A percentile compares a stretch with the other conserved stretches of the same genome.
phyloP scores from a whole-genome alignment of 2,329 filamentous ascomycete genomes.

The Pseudocercospora pini-densiflorae region DNA sequence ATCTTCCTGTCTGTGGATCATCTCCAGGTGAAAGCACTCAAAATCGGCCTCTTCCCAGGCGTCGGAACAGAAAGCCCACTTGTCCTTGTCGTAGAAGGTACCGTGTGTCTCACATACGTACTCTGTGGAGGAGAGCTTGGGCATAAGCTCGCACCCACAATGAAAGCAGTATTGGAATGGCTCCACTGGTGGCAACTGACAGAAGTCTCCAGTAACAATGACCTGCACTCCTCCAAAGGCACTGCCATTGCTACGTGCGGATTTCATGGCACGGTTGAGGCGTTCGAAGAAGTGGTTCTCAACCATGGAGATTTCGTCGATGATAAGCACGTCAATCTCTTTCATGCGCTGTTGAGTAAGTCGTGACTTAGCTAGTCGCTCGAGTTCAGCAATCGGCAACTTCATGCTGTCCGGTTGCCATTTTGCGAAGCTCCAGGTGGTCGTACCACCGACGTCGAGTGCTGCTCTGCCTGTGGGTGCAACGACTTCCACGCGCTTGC shows the following conservation, averaged over 20 bases:
- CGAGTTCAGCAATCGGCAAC: slow-evolving; percentile 38
- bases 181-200: slow-evolving; percentile 63
- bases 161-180: slow-evolving; percentile 59
- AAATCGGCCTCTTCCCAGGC: slow-evolving; percentile 62
- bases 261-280: slow-evolving; percentile 55
- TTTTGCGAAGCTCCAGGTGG: slow-evolving; percentile 62
- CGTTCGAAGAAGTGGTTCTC: slow-evolving; percentile 60
- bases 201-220: slow-evolving; percentile 58
- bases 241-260: slow-evolving; percentile 30
- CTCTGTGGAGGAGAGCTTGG: not conserved
- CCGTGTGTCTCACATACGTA: not conserved
- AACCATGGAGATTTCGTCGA: slow-evolving; percentile 71
- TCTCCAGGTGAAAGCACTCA: slow-evolving; percentile 54
- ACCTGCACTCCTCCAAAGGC: slow-evolving; percentile 56
- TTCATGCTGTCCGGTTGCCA: slow-evolving; percentile 56
- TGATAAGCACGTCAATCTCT: slow-evolving; percentile 60
- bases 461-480: slow-evolving; percentile 66
- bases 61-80: slow-evolving; percentile 63
- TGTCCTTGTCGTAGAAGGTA: slow-evolving; percentile 44
- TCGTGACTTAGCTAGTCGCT: slow-evolving; percentile 36
- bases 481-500: slow-evolving; percentile 53
- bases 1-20: slow-evolving; percentile 63
- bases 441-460: slow-evolving; percentile 59
- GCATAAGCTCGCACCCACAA: slow-evolving; percentile 45
- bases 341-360: slow-evolving; percentile 39